Base-by-base conservation (phyloP, 352 stramenopile species). In the Globisporangium viniferum region DNA sequence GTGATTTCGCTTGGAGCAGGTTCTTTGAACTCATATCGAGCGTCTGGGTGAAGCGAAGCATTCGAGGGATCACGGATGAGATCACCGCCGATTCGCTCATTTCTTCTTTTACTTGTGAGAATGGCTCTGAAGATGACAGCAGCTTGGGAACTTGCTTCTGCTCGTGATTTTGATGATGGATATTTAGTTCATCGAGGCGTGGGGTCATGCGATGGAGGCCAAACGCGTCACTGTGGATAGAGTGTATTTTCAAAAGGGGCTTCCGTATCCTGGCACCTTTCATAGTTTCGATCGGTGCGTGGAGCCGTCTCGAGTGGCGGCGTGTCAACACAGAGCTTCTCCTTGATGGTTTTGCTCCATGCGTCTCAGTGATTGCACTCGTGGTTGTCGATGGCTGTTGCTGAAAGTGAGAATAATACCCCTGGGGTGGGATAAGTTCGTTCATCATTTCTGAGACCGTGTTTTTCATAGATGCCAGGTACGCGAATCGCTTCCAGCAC, bases 401-500 rank as follows among this genome's bases (percentile, higher is more conserved):
- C 10, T 46, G 15, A 4, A 56, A 22, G 22, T 14, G 14, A 6
- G 5, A n/a, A 20, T 3, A n/a, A 20, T 3, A 18, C 5, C 36
- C 29, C n/a, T 76, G 64, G 0, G 49, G 59, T 1, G 73, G 69
- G 0, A 73, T 62, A 5, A 90, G 60, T 1, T 69, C 69, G 0
- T 89, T 69, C 66, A 86, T 73, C 36, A 87, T 67, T 2, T 74
- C 70, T 1, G 10, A 62, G 0, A 86, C 68, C 0, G 36, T 64
- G 62, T 77, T 73, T 29, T 80, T 66, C 14, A 89, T 66, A 2
- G 68, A 55, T 10, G 73, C 69, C 2, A 88, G 62, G 24, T 81
- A 78, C 22, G 76, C 79, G 44, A 73, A 84, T 6, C 84, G 75
- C 1, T 68, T 51, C 84, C 84, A 92, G 64, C 77, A 85, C 53